Conservation (phyloP, 164 flowering plant genomes). For the Stephania japonica region DNA sequence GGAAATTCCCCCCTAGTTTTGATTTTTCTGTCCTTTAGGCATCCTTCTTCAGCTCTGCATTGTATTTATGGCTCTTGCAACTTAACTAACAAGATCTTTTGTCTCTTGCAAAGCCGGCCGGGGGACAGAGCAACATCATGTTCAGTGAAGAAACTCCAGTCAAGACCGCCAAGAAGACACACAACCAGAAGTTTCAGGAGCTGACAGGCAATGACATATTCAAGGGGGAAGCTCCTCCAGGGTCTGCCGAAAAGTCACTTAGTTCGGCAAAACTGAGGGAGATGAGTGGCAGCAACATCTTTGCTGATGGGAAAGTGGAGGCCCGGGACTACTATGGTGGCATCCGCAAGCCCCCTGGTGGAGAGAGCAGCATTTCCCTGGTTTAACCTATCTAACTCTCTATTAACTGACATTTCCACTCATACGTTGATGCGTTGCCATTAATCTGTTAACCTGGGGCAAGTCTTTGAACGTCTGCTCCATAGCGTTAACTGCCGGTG, state of each 20-base stretch:
- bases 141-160: constrained; percentile 48
- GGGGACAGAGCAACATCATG: constrained; percentile 49
- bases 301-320: constrained; percentile 79
- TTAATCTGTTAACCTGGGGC: not conserved
- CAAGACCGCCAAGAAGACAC: constrained; percentile 81
- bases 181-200: constrained; percentile 72
- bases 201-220: constrained; percentile 88
- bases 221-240: constrained; percentile 67
- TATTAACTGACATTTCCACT: constrained; percentile 10
- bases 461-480: not conserved
- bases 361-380: constrained; percentile 93
- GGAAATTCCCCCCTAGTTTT: not conserved
- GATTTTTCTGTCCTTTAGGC: not conserved
- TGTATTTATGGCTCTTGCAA: not conserved
- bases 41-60: not conserved
- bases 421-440: not conserved
- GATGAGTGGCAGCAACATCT: constrained; percentile 85
- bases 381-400: constrained; percentile 38
- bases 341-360: constrained; percentile 98
- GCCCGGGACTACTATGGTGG: constrained; percentile 81
- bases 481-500: not conserved
- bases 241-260: constrained; percentile 72
- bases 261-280: constrained; percentile 82
- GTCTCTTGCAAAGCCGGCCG: constrained; percentile 35
- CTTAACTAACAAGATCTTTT: not conserved